These are phyloP conservation scores for Trichoderma endophyticum DNA, from an alignment of 2,329 filamentous ascomycete genomes.

Conservation along the genomic window DNA sequence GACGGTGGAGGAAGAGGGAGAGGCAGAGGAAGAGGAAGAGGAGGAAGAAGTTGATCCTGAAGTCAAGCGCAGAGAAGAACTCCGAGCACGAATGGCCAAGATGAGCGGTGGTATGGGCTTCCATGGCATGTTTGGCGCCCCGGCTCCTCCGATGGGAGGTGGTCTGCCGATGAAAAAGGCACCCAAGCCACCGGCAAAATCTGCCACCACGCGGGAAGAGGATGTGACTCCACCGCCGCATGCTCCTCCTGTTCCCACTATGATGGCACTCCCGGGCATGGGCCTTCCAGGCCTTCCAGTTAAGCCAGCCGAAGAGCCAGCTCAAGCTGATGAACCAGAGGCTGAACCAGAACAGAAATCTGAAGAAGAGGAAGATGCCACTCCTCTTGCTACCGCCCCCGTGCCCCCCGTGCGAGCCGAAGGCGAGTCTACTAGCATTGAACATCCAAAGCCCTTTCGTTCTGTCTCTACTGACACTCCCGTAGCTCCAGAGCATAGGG, in stretches of 20 bases:
- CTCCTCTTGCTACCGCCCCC: slow-evolving; percentile 33
- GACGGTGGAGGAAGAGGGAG: slow-evolving; percentile 53
- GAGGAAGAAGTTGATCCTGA: slow-evolving; percentile 89
- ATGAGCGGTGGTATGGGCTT: slow-evolving; percentile 98
- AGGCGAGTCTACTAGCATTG: slow-evolving; percentile 23
- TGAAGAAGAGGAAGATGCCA: slow-evolving; percentile 27
- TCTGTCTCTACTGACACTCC: slow-evolving; percentile 25
- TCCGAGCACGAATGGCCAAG: slow-evolving; percentile 94
- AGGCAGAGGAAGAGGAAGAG: slow-evolving; percentile 67
- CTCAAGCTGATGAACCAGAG: slow-evolving; percentile 39
- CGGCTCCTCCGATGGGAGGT: slow-evolving; percentile 61
- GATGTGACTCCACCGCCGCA: slow-evolving; percentile 41
- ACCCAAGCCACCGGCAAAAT: slow-evolving; percentile 39
- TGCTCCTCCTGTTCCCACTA: slow-evolving; percentile 53
- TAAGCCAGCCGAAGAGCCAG: slow-evolving; percentile 39
- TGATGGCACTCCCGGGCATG: slow-evolving; percentile 67
- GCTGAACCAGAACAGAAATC: slow-evolving; percentile 23
- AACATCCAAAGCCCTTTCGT: not conserved
- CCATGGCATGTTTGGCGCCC: slow-evolving; percentile 84
- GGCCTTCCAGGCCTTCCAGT: slow-evolving; percentile 44
- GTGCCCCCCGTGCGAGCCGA: slow-evolving; percentile 22
- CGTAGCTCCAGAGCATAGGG: slow-evolving; percentile 34
- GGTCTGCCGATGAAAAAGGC: slow-evolving; percentile 51
- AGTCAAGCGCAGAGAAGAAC: slow-evolving; percentile 76
- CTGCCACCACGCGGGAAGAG: slow-evolving; percentile 45